Evolutionary conservation across 106 monocot genomes (phyloP), one percentile per base, ranked within the genome.

Genomic region (Dioscorea zingiberensis): DNA sequence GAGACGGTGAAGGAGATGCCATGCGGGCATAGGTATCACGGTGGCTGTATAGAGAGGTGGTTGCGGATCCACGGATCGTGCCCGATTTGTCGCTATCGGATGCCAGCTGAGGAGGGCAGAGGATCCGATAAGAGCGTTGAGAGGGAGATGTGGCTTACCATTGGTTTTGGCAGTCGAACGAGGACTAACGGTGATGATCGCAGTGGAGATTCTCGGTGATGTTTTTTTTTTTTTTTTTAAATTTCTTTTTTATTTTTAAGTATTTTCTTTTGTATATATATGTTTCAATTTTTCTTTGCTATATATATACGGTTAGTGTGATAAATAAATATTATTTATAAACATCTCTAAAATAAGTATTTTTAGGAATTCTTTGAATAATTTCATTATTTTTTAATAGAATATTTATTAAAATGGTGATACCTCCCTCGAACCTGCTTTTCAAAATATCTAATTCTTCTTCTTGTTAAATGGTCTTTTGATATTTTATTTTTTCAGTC

Each of bases 1-100:
- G 38, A 38, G 10, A 6, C 38, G 4, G 83, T 76, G 58, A 92
- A 80, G 82, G 92, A 87, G 84, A 87, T 87, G 92, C 78, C 81
- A 0, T 92, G 92, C 51, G 21, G 58, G 71, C 92, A 92, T 27
- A 65, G 84, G 58, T 92, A 77, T 30, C 92, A 92, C 44, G 84
- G 68, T 7, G 79, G 28, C 1, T 92, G 92, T 67, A 84, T 92
- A 59, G 77, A 77, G 73, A 87, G 67, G 79, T 92, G 92, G 92
- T 71, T 92, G 24, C 54, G 66, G 58, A 70, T 84, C 64, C 87
- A 92, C 61, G 84, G 84, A 0, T 77, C 87, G 3, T 92, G 92
- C 55, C 92, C 92, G 4, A 59, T 92, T 12, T 92, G 92, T 47
- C 58, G 82, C 46, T 80, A 47, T 48, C 55, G 30, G 76, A 87